phyloP scores from a whole-genome alignment of 495 filamentous ascomycete species.

The Penicillium silybi region DNA sequence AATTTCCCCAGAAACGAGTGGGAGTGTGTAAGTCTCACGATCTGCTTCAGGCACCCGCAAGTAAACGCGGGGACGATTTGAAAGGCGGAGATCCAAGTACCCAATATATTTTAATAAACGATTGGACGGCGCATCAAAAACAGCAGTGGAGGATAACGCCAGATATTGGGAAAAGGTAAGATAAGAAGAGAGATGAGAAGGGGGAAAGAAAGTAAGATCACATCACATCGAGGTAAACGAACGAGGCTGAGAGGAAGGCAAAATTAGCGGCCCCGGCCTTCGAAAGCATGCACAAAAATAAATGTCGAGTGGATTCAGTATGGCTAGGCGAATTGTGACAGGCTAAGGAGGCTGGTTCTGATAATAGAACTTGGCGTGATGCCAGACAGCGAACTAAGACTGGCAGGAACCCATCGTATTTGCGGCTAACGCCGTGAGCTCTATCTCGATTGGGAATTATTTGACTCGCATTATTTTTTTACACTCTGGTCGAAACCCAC shows the following conservation, averaged over 20 bases:
- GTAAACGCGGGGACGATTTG: background rate
- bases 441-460: background rate
- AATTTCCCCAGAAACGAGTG: background rate
- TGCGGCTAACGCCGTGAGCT: background rate
- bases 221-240: constrained; percentile 1
- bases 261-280: constrained; percentile 5
- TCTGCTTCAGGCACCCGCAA: background rate
- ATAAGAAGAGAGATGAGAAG: constrained; percentile 2
- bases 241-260: background rate
- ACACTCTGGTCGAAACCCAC: background rate
- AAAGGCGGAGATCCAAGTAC: background rate
- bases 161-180: background rate
- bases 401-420: background rate
- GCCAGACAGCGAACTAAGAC: constrained; percentile 1
- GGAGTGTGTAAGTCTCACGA: background rate
- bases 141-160: constrained; percentile 1
- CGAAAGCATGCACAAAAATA: constrained; percentile 5
- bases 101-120: constrained; percentile 12
- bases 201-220: constrained; percentile 8
- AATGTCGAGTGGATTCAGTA: constrained; percentile 1
- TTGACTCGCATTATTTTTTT: background rate
- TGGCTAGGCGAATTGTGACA: constrained; percentile 6
- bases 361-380: constrained; percentile 5
- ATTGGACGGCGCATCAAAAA: constrained; percentile 8
- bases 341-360: constrained; percentile 4